These are phyloP conservation scores for Chaetomiaceae sp. DNA, from an alignment of 2,329 filamentous ascomycete species.

Conservation along the genomic window DNA sequence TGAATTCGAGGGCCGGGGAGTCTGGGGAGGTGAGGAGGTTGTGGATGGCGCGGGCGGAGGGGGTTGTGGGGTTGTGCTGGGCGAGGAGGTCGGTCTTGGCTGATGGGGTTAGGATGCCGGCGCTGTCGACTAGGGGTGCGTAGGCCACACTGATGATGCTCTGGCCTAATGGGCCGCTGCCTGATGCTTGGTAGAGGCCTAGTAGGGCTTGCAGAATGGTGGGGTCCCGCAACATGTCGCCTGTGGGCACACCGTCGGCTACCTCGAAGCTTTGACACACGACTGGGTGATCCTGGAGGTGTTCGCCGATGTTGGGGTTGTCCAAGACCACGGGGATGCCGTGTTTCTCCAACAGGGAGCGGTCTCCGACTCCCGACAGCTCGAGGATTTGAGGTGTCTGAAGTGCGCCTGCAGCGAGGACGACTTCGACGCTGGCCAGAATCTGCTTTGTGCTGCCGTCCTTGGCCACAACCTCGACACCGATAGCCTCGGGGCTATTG, in stretches of 20 bases:
- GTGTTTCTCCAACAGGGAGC: slow-evolving; percentile 41
- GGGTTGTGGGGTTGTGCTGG: not conserved
- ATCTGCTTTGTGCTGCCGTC: slow-evolving; percentile 28
- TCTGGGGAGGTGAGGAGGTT: not conserved
- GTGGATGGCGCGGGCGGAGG: not conserved
- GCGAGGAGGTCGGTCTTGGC: not conserved
- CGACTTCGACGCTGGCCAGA: slow-evolving; percentile 24
- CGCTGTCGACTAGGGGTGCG: slow-evolving; percentile 4
- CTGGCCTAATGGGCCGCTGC: too few relatives aligned
- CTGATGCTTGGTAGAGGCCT: too few relatives aligned
- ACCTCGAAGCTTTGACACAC: slow-evolving; percentile 26
- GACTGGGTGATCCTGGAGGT: slow-evolving; percentile 35
- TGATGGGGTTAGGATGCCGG: slow-evolving; percentile 1
- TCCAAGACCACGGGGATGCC: slow-evolving; percentile 35
- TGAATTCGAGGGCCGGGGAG: slow-evolving; percentile 9
- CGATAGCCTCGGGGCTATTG: slow-evolving; percentile 2
- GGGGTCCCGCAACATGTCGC: slow-evolving; percentile 10
- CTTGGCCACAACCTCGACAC: slow-evolving; percentile 25
- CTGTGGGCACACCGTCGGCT: not conserved
- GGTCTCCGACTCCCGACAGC: slow-evolving; percentile 51
- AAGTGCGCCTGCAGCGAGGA: slow-evolving; percentile 39
- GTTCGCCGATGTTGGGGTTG: slow-evolving; percentile 40
- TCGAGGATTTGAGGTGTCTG: slow-evolving; percentile 55
- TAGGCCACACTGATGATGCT: slow-evolving; percentile 11
- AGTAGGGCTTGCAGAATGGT: slow-evolving; percentile 6